Evolutionary conservation across 345 rosid species (phyloP), one percentile per base, ranked within the genome.

Genomic region (Viola odorata): DNA sequence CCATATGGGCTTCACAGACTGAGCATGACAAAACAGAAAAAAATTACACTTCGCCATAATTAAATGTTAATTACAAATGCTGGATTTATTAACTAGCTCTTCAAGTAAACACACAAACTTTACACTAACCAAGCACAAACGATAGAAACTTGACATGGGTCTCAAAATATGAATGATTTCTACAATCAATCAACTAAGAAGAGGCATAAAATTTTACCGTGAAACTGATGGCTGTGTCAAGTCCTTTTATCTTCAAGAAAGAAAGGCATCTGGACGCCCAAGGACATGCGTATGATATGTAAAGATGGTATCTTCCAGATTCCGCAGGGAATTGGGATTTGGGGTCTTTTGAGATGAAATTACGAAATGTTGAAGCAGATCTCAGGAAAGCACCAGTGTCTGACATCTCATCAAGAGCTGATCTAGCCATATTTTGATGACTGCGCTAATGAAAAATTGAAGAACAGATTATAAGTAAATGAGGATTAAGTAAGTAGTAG

Each of bases 181-280:
- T 23, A 44, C 3, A 69, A 36, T 4, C 51, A 37, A 8, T 15
- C 16, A 41, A 53, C 45, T 23, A 2, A 23, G 32, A 23, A 23
- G 32, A 2, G 32, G 32, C 8, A 5, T 12, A 12, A n/a, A 38
- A 53, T 9, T 9, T 53, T 60, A 83, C 98, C 78, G 94, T 82
- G 76, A 87, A 87, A 72, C 78, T 60, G 70, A 92, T 89, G 67
- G 83, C 86, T 52, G 81, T 76, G 37, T 84, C 88, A 50, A 92
- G 96, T 54, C 96, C 96, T 74, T 89, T 92, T 69, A 89, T 66
- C 82, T 84, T 87, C 72, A 91, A 71, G 78, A 73, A 89, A 13
- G 96, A 81, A 61, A 91, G 83, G 61, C 96, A 88, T 67, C 98
- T 79, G 32, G 87, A 86, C 50, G 96, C 98, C 98, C 98, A 88